Evolutionary conservation across 2,329 filamentous ascomycete genomes (phyloP).

Genomic region (Chaetomiaceae sp.): DNA sequence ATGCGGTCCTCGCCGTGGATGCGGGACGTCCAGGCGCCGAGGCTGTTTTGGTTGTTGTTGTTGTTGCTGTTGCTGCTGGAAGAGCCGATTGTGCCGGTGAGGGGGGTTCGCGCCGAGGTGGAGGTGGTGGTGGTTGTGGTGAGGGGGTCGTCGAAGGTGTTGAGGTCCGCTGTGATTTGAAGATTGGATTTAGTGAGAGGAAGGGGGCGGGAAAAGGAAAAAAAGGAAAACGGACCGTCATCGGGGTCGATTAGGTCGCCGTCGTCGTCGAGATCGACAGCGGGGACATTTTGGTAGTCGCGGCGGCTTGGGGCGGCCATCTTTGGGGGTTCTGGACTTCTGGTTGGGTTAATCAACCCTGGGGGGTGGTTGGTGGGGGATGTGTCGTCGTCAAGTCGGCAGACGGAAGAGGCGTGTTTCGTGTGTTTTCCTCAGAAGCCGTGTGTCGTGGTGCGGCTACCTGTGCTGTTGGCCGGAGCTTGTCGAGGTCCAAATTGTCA

Average conservation of each 20-base stretch:
- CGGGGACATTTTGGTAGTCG: constrained; percentile 52
- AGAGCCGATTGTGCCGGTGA: constrained; percentile 35
- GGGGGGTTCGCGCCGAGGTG: constrained; percentile 52
- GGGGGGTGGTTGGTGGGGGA: background rate
- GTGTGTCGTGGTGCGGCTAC: too few species aligned
- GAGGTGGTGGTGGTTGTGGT: constrained; percentile 51
- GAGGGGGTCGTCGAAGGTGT: constrained; percentile 89
- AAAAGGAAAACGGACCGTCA: constrained; percentile 54
- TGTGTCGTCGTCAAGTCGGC: background rate
- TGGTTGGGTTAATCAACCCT: too few species aligned
- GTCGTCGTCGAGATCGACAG: constrained; percentile 41
- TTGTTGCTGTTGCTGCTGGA: background rate
- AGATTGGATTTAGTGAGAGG: background rate
- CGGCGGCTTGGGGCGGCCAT: constrained; percentile 47
- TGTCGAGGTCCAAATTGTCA: background rate
- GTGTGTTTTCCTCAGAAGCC: too few species aligned
- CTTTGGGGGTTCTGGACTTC: constrained; percentile 11
- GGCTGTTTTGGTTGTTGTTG: too few species aligned
- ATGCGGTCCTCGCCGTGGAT: constrained; percentile 91
- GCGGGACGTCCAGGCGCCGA: constrained; percentile 60
- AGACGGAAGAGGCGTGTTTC: too few species aligned
- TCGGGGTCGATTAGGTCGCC: constrained; percentile 75
- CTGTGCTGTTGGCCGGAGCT: too few species aligned
- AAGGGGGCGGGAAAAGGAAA: background rate
- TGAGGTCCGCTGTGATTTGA: constrained; percentile 74